phyloP scores from a whole-genome alignment of 176 grass and related monocot species.

The Thinopyrum elongatum region DNA sequence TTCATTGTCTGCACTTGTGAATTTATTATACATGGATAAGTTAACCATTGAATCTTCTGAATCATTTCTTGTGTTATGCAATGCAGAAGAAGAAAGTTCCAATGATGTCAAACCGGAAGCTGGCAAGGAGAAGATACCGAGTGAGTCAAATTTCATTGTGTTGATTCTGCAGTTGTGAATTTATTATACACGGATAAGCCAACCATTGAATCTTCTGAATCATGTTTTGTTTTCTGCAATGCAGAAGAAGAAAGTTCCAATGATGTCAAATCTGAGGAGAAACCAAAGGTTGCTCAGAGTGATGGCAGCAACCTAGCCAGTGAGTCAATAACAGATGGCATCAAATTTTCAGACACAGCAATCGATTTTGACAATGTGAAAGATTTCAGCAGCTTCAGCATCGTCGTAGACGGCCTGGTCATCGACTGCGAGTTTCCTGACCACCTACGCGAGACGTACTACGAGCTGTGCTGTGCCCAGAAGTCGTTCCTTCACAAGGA shows the following conservation, averaged over 20 bases:
- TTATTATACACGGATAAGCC: not conserved
- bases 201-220: conserved; percentile 12
- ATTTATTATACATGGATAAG: not conserved
- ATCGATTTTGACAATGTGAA: not conserved
- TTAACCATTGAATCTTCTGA: conserved; percentile 6
- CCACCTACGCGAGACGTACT: conserved; percentile 31
- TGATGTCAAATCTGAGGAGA: not conserved
- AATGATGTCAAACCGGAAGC: not conserved
- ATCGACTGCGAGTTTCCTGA: conserved; percentile 34
- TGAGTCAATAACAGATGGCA: conserved; percentile 28
- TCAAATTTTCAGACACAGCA: conserved; percentile 25
- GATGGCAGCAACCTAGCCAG: not conserved
- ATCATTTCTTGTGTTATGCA: not conserved
- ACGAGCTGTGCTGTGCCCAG: conserved; percentile 37
- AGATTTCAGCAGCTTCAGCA: conserved; percentile 34
- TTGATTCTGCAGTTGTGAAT: not conserved
- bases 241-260: not conserved
- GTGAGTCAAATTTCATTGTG: conserved; percentile 22
- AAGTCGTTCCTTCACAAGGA: conserved; percentile 37
- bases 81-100: not conserved
- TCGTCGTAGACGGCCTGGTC: conserved; percentile 26
- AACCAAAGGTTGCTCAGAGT: not conserved
- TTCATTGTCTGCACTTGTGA: too few relatives aligned
- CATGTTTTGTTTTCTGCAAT: not conserved
- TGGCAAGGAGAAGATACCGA: conserved; percentile 12